These are phyloP conservation scores for Elongisporangium prolatum DNA, from an alignment of 352 stramenopile species.

Conservation along the genomic window DNA sequence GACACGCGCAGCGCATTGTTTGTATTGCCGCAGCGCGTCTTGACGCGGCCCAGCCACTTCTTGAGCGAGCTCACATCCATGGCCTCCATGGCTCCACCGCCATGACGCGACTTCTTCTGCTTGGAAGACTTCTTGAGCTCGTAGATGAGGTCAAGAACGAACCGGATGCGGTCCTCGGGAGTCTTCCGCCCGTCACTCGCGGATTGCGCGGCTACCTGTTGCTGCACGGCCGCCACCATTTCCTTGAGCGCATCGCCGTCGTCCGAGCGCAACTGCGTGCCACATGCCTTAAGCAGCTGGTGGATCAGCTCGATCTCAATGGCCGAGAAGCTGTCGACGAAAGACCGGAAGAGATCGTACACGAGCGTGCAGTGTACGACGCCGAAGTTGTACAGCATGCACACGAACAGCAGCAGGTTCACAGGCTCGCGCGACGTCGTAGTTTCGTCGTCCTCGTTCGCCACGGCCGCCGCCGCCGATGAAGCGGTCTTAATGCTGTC, in stretches of 20 bases:
- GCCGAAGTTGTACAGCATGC: slow-evolving; percentile 89
- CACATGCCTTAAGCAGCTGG: slow-evolving; percentile 76
- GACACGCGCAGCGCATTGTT: slow-evolving; percentile 74
- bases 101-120: slow-evolving; percentile 67
- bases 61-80: slow-evolving; percentile 81
- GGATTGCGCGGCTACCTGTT: slow-evolving; percentile 52
- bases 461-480: slow-evolving; percentile 1
- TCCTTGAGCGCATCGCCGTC: slow-evolving; percentile 81
- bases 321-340: slow-evolving; percentile 67
- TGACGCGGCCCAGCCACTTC: slow-evolving; percentile 94
- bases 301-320: slow-evolving; percentile 88
- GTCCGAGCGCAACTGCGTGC: slow-evolving; percentile 77
- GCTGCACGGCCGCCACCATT: slow-evolving; percentile 80
- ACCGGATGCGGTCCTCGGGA: slow-evolving; percentile 60
- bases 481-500: slow-evolving; percentile 23
- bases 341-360: slow-evolving; percentile 87
- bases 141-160: slow-evolving; percentile 95
- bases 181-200: slow-evolving; percentile 18
- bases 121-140: slow-evolving; percentile 96
- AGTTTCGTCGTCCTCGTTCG: slow-evolving; percentile 21
- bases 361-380: slow-evolving; percentile 87
- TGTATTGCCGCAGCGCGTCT: slow-evolving; percentile 77
- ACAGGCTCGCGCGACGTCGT: slow-evolving; percentile 54
- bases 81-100: slow-evolving; percentile 18
- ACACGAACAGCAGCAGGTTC: slow-evolving; percentile 86